Base-by-base conservation (phyloP, 306 rosid species). In the Quercus engelmannii region DNA sequence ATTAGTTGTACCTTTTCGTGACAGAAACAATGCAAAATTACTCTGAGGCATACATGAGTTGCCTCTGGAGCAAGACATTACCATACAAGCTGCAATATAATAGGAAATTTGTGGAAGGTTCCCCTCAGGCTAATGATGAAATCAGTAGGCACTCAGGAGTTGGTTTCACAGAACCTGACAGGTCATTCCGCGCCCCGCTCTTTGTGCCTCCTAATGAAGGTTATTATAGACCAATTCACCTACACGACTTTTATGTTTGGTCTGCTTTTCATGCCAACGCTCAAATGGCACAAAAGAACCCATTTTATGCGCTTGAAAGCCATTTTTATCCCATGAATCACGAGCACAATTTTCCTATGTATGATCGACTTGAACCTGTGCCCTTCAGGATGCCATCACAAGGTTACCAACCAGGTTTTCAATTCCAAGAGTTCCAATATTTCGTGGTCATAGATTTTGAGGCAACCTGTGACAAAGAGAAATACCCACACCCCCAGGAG, bases 361-460 rank as follows among this genome's bases (percentile, higher is more conserved):
- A 51, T 71, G 74, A 46, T 73, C 64, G 9, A 31, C 73, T 49
- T 73, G 67, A 63, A 61, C 73, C 67, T 63, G 21, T 73, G 43
- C 77, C 73, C 25, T 73, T 64, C 26, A 46, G 14, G 54, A 63
- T 20, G 49, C 33, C 59, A 74, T 41, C 79, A 63, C 83, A 74
- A 65, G 54, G 65, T 38, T 67, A 73, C 20, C 78, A 33, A 64
- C 38, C 74, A 1, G 79, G 74, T 15, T 74, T 74, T 38, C 51
- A 54, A 18, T 62, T 31, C n/a, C 83, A 80, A 74, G 83, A 80
- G 74, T 80, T 80, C 70, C 78, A 80, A 55, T 80, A 80, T 74
- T 80, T 74, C 55, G 78, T 80, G 74, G 83, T 80, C 70, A 80
- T 80, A 63, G 83, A 80, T 58, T 80, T 80, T 80, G 83, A 80